These are phyloP conservation scores for Macadamia integrifolia DNA, from an alignment of 164 flowering plant genomes.

Conservation along the genomic window DNA sequence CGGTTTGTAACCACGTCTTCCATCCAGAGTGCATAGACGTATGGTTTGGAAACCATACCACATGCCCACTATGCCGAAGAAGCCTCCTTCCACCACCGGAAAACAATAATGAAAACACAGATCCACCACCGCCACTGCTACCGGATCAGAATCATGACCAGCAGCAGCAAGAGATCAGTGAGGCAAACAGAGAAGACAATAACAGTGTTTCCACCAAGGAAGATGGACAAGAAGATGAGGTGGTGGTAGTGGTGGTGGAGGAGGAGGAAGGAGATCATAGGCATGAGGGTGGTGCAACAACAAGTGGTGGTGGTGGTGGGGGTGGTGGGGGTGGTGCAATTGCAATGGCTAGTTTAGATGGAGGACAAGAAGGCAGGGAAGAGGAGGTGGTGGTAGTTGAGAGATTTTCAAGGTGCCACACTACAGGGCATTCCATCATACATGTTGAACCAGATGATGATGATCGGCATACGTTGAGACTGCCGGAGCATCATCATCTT, in stretches of 20 bases:
- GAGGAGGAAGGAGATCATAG: not conserved
- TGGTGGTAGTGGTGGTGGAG: not conserved
- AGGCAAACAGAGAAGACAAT: constrained; percentile 5
- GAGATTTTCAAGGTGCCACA: constrained; percentile 46
- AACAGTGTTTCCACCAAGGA: constrained; percentile 28
- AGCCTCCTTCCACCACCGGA: constrained; percentile 30
- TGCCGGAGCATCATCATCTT: constrained; percentile 31
- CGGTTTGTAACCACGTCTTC: constrained; percentile 66
- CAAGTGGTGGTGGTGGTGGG: not conserved
- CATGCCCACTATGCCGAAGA: constrained; percentile 78
- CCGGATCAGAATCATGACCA: too few relatives aligned
- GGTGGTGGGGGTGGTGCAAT: not conserved
- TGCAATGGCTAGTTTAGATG: not conserved
- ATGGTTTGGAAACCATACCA: constrained; percentile 66
- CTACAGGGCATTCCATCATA: constrained; percentile 70
- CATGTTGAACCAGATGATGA: constrained; percentile 14
- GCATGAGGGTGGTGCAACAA: not conserved
- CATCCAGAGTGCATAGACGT: constrained; percentile 87
- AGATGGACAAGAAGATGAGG: constrained; percentile 15
- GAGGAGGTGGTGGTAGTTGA: not conserved
- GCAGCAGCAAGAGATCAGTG: too few relatives aligned
- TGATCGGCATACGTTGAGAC: constrained; percentile 43
- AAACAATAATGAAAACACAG: constrained; percentile 2
- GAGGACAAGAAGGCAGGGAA: not conserved
- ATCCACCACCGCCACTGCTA: not conserved